Conservation (phyloP, 768 basidiomycete genomes). For the Pisolithus microcarpus region DNA sequence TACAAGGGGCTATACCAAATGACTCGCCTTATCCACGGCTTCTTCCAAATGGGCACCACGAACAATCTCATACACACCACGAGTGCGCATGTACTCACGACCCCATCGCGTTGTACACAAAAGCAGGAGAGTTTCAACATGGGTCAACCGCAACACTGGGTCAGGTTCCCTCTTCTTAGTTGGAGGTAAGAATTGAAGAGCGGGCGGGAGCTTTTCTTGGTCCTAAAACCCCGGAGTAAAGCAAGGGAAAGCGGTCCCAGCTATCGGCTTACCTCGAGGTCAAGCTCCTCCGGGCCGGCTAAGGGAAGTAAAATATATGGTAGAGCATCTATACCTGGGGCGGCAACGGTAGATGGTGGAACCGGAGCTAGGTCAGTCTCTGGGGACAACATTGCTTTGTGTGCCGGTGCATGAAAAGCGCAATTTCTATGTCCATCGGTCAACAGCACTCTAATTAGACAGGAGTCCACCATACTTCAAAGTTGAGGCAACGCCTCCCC, state of each 20-base stretch:
- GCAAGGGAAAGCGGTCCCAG: background rate
- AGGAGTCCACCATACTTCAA: conserved; percentile 57
- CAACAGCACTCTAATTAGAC: conserved; percentile 6
- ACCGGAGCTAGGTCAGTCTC: conserved; percentile 52
- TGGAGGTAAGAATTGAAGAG: conserved; percentile 81
- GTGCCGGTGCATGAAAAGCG: conserved; percentile 59
- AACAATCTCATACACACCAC: conserved; percentile 85
- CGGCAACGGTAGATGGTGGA: conserved; percentile 47
- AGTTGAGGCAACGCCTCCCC: conserved; percentile 80
- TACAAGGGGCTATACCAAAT: background rate
- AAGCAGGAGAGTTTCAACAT: conserved; percentile 84
- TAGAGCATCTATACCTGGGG: conserved; percentile 78
- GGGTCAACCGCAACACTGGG: conserved; percentile 64
- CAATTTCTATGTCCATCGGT: conserved; percentile 55
- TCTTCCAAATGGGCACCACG: conserved; percentile 73
- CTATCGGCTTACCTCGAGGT: conserved; percentile 59
- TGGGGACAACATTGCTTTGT: conserved; percentile 62
- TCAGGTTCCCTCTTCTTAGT: conserved; percentile 83
- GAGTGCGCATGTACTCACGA: conserved; percentile 66
- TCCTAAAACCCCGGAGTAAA: conserved; percentile 43
- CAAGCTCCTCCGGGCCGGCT: conserved; percentile 92
- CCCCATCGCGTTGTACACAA: conserved; percentile 88
- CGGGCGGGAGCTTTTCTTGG: conserved; percentile 77
- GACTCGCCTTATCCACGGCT: conserved; percentile 62
- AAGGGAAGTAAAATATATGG: conserved; percentile 84